These are phyloP conservation scores for Nakazawaea wyomingensis DNA, from an alignment of 805 yeast genomes.

Conservation along the genomic window DNA sequence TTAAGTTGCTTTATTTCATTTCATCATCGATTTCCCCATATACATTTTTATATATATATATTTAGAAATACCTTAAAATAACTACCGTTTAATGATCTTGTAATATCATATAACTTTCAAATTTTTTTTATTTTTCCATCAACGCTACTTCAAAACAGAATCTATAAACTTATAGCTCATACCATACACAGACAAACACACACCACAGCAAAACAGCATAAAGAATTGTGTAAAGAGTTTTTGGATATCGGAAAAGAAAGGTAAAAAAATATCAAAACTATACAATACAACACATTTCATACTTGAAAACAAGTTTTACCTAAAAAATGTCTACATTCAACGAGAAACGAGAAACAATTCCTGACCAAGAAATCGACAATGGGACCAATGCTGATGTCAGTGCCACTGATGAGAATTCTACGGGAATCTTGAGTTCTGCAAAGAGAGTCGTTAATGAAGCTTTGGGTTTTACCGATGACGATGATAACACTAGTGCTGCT, in stretches of 20 bases:
- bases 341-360: background rate
- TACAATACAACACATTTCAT: no score
- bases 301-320: background rate
- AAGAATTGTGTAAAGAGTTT: no score
- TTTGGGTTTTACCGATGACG: constrained; percentile 62
- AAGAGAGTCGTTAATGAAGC: background rate
- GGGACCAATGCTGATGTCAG: background rate
- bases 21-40: background rate
- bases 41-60: no score
- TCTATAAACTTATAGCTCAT: no score
- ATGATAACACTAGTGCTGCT: no score
- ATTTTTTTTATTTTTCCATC: background rate
- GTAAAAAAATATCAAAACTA: no score
- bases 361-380: background rate
- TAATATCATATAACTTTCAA: no score
- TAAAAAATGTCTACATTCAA: background rate
- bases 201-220: background rate
- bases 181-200: no score
- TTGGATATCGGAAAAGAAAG: no score
- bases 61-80: no score
- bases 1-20: background rate
- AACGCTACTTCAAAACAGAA: no score
- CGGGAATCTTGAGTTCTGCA: constrained; percentile 1
- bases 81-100: no score
- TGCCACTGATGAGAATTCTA: background rate